Percentiles rank a stretch among this genome's conserved stretches.
phyloP scores from a whole-genome alignment of 129 eudicot genomes.

The Chrysanthemum lavandulifolium region DNA sequence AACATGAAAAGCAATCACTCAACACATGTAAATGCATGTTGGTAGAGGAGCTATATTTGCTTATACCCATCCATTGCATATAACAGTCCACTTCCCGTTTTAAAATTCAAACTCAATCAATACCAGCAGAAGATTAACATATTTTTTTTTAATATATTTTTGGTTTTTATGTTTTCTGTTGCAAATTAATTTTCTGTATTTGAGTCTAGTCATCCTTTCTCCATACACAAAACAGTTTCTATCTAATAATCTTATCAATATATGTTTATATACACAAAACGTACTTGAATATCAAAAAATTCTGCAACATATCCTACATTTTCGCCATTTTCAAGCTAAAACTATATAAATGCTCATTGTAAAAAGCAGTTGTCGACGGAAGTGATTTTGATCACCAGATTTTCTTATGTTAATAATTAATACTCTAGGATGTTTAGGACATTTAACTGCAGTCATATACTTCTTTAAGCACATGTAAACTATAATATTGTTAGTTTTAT shows the following conservation, averaged over 20 bases:
- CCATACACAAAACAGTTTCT: slow-evolving; percentile 1
- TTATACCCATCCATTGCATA: background rate
- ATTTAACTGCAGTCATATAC: slow-evolving; percentile 1
- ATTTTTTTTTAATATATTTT: background rate
- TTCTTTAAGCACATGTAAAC: background rate
- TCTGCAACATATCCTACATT: slow-evolving; percentile 1
- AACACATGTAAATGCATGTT: slow-evolving; percentile 9
- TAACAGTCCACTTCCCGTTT: background rate
- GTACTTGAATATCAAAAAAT: background rate
- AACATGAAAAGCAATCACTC: slow-evolving; percentile 14
- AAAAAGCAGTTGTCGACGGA: no score
- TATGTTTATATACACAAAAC: no score
- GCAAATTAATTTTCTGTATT: background rate
- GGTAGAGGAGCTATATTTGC: background rate
- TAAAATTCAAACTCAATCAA: slow-evolving; percentile 11
- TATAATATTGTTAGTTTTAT: background rate
- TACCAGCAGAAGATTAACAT: background rate
- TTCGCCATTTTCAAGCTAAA: background rate
- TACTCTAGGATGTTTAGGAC: background rate
- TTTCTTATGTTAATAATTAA: background rate
- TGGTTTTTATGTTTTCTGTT: slow-evolving; percentile 8
- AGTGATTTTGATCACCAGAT: background rate
- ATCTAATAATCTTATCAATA: slow-evolving; percentile 4
- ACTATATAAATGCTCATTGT: background rate
- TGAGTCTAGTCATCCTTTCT: background rate